phyloP scores from a whole-genome alignment of 164 flowering plant genomes.

The Hamamelis virginiana region DNA sequence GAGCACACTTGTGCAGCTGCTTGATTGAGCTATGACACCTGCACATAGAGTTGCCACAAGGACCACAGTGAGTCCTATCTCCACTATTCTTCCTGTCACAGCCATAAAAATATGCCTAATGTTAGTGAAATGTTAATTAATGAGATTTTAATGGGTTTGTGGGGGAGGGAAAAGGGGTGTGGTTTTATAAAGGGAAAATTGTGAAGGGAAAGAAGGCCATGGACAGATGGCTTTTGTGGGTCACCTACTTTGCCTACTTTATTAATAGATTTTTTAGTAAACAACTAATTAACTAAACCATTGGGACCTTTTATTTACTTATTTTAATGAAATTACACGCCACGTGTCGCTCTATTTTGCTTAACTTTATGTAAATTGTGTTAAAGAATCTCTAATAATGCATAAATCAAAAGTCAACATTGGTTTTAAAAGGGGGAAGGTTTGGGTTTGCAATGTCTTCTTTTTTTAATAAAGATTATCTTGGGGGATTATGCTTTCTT shows the following conservation, averaged over 20 bases:
- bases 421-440: too few relatives aligned
- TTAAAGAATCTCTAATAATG: too few relatives aligned
- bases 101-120: too few relatives aligned
- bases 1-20: slow-evolving; percentile 22
- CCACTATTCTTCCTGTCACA: slow-evolving; percentile 1
- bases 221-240: slow-evolving; percentile 9
- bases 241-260: slow-evolving; percentile 14
- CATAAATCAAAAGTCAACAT: too few relatives aligned
- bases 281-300: too few relatives aligned
- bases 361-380: too few relatives aligned
- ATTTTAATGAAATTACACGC: neutral
- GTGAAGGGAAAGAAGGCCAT: neutral
- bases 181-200: slow-evolving; percentile 9
- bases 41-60: slow-evolving; percentile 14
- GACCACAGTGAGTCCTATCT: neutral
- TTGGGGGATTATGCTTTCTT: too few relatives aligned
- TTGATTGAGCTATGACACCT: slow-evolving; percentile 25
- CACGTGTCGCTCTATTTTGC: neutral
- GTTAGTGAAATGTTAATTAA: neutral
- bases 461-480: too few relatives aligned
- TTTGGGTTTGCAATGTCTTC: too few relatives aligned
- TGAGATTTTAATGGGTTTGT: neutral
- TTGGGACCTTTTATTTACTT: neutral
- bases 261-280: slow-evolving; percentile 10
- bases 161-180: neutral